Conservation (phyloP, 2,329 filamentous ascomycete species). For the Scopulariopsis brevicaulis region DNA sequence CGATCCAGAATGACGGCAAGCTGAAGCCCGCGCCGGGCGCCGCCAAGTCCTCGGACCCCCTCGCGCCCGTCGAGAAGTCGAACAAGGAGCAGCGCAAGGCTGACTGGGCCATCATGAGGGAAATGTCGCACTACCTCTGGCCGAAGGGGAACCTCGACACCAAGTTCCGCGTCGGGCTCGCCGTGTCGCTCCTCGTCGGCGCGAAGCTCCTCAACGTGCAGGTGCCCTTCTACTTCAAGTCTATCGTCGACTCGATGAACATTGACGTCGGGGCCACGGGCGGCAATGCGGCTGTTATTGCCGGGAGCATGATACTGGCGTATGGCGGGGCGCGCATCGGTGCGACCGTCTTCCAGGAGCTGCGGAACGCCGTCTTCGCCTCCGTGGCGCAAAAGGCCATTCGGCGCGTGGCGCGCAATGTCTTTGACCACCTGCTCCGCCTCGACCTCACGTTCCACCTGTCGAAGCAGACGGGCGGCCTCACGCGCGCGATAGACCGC, state of each 20-base stretch:
- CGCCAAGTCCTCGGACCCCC: slow-evolving; percentile 29
- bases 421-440: slow-evolving; percentile 80
- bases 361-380: slow-evolving; percentile 93
- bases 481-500: slow-evolving; percentile 89
- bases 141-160: slow-evolving; percentile 72
- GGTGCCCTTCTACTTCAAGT: slow-evolving; percentile 98
- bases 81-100: slow-evolving; percentile 87
- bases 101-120: slow-evolving; percentile 97
- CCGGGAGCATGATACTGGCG: slow-evolving; percentile 84
- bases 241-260: slow-evolving; percentile 95
- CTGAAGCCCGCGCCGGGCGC: not conserved
- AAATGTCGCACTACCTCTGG: slow-evolving; percentile 95
- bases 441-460: slow-evolving; percentile 92
- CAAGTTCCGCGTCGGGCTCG: slow-evolving; percentile 73
- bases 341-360: slow-evolving; percentile 80
- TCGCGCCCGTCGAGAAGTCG: slow-evolving; percentile 52
- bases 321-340: slow-evolving; percentile 85
- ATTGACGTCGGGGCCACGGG: slow-evolving; percentile 78
- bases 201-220: slow-evolving; percentile 96
- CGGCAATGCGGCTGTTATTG: slow-evolving; percentile 81
- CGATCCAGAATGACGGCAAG: not conserved
- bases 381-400: slow-evolving; percentile 97
- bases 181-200: slow-evolving; percentile 73
- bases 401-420: slow-evolving; percentile 76
- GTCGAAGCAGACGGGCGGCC: slow-evolving; percentile 83